These are phyloP conservation scores for Trichoderma simmonsii DNA, from an alignment of 2,329 filamentous ascomycete species.

Conservation along the genomic window DNA sequence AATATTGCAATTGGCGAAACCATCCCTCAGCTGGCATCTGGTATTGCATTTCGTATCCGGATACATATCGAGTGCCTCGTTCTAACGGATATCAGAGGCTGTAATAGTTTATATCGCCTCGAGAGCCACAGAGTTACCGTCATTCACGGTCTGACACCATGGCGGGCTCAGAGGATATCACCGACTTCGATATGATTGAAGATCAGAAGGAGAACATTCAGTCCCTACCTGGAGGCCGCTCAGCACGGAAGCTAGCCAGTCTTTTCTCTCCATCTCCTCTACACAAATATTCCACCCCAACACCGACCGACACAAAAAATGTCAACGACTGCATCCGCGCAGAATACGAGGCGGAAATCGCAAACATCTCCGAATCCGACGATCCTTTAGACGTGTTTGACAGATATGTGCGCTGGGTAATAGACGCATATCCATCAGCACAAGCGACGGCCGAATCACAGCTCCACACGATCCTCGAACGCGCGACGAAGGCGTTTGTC, in stretches of 20 bases:
- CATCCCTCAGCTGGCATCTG: neutral
- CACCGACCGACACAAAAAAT: slow-evolving; percentile 69
- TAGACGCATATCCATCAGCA: slow-evolving; percentile 90
- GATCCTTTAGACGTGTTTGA: slow-evolving; percentile 95
- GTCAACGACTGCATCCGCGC: slow-evolving; percentile 76
- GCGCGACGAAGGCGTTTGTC: slow-evolving; percentile 87
- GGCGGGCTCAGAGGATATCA: slow-evolving; percentile 51
- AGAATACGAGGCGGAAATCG: slow-evolving; percentile 82
- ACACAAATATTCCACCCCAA: slow-evolving; percentile 58
- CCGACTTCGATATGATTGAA: slow-evolving; percentile 90
- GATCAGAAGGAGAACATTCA: slow-evolving; percentile 98
- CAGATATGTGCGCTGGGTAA: slow-evolving; percentile 93
- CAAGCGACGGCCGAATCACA: slow-evolving; percentile 92
- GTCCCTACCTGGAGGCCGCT: slow-evolving; percentile 79
- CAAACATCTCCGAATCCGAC: slow-evolving; percentile 77
- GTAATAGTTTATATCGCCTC: neutral
- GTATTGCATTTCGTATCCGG: neutral
- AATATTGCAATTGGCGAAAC: neutral
- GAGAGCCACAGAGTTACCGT: slow-evolving; percentile 2
- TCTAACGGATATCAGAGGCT: neutral
- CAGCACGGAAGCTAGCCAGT: slow-evolving; percentile 81
- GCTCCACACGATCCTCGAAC: slow-evolving; percentile 82
- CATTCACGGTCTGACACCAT: slow-evolving; percentile 39
- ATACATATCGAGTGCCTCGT: neutral
- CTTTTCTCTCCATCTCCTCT: slow-evolving; percentile 68